Evolutionary conservation across 768 basidiomycete species (phyloP).

Genomic region (Fibroporia radiculosa): DNA sequence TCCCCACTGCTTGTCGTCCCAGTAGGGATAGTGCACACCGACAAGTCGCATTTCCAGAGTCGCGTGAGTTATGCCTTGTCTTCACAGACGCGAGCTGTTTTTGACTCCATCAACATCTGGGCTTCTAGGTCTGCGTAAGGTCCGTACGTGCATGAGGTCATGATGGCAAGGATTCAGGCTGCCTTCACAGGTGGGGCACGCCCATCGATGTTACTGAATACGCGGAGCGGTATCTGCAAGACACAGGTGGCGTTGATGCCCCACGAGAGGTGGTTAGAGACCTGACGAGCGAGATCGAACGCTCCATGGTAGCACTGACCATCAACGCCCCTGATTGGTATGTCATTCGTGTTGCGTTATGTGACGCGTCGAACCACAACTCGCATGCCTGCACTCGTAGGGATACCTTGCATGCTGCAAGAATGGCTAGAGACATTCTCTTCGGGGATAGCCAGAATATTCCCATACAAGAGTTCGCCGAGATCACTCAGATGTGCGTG

Average conservation of each 20-base stretch:
- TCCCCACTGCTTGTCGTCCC: slow-evolving; percentile 53
- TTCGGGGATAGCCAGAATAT: slow-evolving; percentile 67
- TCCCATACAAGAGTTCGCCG: slow-evolving; percentile 66
- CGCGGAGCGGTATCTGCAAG: slow-evolving; percentile 58
- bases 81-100: background rate
- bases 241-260: slow-evolving; percentile 27
- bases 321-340: slow-evolving; percentile 95
- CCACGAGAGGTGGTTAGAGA: slow-evolving; percentile 75
- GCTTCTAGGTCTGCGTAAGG: slow-evolving; percentile 53
- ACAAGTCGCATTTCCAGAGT: slow-evolving; percentile 92
- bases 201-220: slow-evolving; percentile 72
- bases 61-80: slow-evolving; percentile 41
- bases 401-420: slow-evolving; percentile 81
- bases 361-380: background rate
- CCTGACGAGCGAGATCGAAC: slow-evolving; percentile 69
- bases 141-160: slow-evolving; percentile 1
- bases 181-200: slow-evolving; percentile 66
- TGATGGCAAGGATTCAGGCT: no score
- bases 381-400: slow-evolving; percentile 28
- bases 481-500: slow-evolving; percentile 81
- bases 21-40: slow-evolving; percentile 85
- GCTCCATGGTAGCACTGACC: slow-evolving; percentile 60
- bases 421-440: slow-evolving; percentile 84
- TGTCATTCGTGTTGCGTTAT: slow-evolving; percentile 14
- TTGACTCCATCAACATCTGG: background rate